A percentile compares a stretch with the other conserved stretches of the same genome.
Conservation (phyloP, 176 grass and related monocot genomes). For the Ananas comosus region DNA sequence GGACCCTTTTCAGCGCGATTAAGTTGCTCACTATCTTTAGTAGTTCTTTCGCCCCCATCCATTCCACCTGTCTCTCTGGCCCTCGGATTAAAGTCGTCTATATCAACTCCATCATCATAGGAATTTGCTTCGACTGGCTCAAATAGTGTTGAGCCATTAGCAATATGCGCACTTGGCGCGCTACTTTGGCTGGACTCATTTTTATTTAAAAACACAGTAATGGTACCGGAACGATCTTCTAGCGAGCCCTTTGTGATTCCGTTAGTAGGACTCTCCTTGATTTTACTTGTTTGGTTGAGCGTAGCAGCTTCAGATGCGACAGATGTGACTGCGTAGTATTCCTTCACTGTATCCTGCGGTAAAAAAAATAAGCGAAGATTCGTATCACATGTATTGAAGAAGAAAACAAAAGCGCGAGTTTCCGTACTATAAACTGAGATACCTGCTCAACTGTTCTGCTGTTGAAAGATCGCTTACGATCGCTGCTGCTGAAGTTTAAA, state of each 20-base stretch:
- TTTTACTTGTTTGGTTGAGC: neutral
- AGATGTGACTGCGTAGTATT: conserved; percentile 21
- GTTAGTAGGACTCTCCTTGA: neutral
- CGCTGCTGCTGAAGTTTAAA: conserved; percentile 26
- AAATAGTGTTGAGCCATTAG: conserved; percentile 2
- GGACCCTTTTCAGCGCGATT: conserved; percentile 18
- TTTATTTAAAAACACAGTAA: neutral
- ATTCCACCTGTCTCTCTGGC: too few relatives aligned
- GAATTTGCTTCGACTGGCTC: neutral
- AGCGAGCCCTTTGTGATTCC: neutral
- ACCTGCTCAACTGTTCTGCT: conserved; percentile 42
- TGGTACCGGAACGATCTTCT: neutral
- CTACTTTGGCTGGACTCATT: neutral
- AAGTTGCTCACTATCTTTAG: conserved; percentile 1
- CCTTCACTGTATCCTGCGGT: conserved; percentile 30
- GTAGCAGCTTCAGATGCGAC: conserved; percentile 17
- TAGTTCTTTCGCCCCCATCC: conserved; percentile 14
- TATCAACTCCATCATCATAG: conserved; percentile 13
- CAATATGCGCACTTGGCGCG: neutral
- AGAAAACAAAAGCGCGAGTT: neutral
- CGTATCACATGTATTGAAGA: neutral
- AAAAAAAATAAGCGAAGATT: conserved; percentile 6
- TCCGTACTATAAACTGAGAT: neutral
- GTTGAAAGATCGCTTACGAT: conserved; percentile 22
- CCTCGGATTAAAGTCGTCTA: conserved; percentile 13